These are phyloP conservation scores for Chlamydomonas eustigma DNA, from an alignment of 139 green algal species.

Conservation along the genomic window DNA sequence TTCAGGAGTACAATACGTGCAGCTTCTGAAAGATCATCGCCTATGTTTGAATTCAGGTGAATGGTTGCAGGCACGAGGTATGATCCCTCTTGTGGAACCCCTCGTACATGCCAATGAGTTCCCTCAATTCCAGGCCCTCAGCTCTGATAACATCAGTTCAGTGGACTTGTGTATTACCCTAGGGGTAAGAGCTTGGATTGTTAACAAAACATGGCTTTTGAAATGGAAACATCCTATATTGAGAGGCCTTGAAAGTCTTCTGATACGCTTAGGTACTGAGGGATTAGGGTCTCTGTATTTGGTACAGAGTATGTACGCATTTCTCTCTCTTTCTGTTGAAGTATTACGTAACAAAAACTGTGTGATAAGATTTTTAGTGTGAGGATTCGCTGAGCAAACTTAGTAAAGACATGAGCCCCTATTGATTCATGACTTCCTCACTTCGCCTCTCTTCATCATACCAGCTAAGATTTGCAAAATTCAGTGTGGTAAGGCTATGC, in stretches of 20 bases:
- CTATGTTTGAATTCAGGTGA: no score
- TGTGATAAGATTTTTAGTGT: no score
- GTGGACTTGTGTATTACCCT: slow-evolving; percentile 18
- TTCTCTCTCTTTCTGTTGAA: neutral
- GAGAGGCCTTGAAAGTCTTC: no score
- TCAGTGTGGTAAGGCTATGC: neutral
- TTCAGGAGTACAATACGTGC: no score
- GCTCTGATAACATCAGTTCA: neutral
- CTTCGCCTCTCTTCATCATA: neutral
- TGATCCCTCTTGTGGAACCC: slow-evolving; percentile 72
- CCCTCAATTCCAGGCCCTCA: neutral
- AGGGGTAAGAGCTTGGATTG: no score
- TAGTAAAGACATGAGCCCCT: no score
- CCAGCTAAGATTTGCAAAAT: neutral
- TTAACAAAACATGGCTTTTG: no score
- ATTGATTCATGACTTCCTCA: no score
- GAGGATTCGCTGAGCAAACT: no score
- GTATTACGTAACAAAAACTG: neutral
- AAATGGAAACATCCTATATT: no score
- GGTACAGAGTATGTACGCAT: neutral
- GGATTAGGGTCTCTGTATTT: neutral
- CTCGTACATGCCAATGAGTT: slow-evolving; percentile 39
- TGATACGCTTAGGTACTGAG: no score
- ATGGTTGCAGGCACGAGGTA: slow-evolving; percentile 51
- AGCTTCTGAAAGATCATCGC: no score